Percentiles rank a stretch among this genome's conserved stretches.
phyloP scores from a whole-genome alignment of 176 grass and related monocot species.

The Oryza punctata region DNA sequence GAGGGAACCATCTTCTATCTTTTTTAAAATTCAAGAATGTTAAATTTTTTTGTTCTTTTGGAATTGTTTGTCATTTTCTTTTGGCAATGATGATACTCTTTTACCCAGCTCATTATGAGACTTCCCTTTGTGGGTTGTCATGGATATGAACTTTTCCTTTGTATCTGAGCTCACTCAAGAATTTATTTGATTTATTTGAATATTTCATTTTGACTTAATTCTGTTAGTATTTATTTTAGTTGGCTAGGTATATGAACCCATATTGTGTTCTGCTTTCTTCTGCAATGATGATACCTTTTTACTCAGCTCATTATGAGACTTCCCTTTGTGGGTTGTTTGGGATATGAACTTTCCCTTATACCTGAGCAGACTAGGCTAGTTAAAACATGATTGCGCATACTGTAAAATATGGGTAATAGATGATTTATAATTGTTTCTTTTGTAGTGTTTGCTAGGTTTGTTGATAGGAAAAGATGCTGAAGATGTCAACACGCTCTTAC shows the following conservation, averaged over 20 bases:
- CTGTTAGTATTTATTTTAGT: background rate
- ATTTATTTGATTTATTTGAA: background rate
- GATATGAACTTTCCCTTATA: conserved; percentile 43
- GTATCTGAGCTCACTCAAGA: conserved; percentile 51
- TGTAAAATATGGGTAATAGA: background rate
- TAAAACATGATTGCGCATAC: background rate
- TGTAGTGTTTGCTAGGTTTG: background rate
- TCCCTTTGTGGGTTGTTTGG: conserved; percentile 63
- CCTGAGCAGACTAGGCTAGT: conserved; percentile 40
- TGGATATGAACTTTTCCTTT: conserved; percentile 54
- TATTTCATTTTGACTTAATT: background rate
- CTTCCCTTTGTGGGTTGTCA: conserved; percentile 63
- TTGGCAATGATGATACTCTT: conserved; percentile 42
- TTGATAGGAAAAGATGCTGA: background rate
- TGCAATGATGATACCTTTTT: conserved; percentile 52
- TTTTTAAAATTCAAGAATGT: background rate
- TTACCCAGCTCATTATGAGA: conserved; percentile 96
- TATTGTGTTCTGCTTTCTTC: background rate
- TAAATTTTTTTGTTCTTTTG: background rate
- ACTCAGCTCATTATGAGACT: conserved; percentile 77
- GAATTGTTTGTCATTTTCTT: background rate
- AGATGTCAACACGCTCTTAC: background rate
- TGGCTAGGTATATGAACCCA: background rate
- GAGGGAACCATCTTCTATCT: conserved; percentile 50
- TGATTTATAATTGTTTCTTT: background rate